A percentile compares a stretch with the other conserved stretches of the same genome.
These are phyloP conservation scores for Ilex asprella DNA, from an alignment of 257 asterid genomes.

Conservation along the genomic window DNA sequence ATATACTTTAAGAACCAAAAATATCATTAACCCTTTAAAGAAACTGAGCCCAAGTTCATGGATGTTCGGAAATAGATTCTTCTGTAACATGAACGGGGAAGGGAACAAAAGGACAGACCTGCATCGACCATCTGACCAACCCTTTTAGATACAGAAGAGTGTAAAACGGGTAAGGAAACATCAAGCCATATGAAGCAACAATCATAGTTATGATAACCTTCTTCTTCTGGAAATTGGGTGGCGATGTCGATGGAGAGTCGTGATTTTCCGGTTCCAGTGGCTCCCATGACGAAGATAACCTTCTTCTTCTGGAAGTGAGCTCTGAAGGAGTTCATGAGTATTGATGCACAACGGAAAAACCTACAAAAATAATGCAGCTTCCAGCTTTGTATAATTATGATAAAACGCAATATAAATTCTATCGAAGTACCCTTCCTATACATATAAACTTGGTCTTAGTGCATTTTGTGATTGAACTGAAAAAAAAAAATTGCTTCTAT, in stretches of 20 bases:
- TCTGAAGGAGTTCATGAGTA: background rate
- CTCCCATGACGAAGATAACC: background rate
- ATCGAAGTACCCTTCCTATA: too few relatives aligned
- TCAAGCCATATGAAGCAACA: constrained; percentile 22
- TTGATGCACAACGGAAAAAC: too few relatives aligned
- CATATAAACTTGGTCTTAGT: too few relatives aligned
- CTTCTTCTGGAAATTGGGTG: background rate
- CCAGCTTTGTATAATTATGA: too few relatives aligned
- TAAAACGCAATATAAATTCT: too few relatives aligned
- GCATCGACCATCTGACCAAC: constrained; percentile 18
- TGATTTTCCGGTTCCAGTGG: too few relatives aligned
- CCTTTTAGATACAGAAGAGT: constrained; percentile 13
- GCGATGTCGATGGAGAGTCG: too few relatives aligned
- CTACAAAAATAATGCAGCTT: too few relatives aligned
- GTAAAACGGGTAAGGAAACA: constrained; percentile 9
- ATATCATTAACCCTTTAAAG: background rate
- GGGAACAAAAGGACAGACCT: background rate
- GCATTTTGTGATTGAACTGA: too few relatives aligned
- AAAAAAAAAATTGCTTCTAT: too few relatives aligned
- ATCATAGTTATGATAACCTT: constrained; percentile 16
- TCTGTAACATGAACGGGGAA: background rate
- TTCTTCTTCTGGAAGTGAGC: background rate
- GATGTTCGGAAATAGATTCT: background rate
- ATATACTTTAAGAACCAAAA: background rate
- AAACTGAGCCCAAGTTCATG: background rate